These are phyloP conservation scores for Aphanoascus verrucosus DNA, from an alignment of 2,329 filamentous ascomycete genomes.

Conservation along the genomic window DNA sequence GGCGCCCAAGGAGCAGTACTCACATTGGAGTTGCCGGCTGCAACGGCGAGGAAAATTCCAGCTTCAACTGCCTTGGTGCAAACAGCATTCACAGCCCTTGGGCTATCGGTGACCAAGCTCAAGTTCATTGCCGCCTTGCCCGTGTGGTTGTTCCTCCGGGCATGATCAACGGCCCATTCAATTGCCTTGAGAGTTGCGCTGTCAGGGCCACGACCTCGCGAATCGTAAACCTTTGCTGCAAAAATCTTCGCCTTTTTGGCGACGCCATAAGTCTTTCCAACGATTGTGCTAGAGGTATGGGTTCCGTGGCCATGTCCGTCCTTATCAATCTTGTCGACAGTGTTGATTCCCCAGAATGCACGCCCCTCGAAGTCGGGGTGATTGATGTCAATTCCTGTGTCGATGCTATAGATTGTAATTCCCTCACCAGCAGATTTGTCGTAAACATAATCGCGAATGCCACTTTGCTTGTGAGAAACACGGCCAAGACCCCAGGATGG, in stretches of 20 bases:
- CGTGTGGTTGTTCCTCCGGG: slow-evolving; percentile 22
- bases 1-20: neutral
- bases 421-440: slow-evolving; percentile 29
- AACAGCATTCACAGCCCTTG: slow-evolving; percentile 30
- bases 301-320: slow-evolving; percentile 31
- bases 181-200: slow-evolving; percentile 43
- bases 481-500: slow-evolving; percentile 30
- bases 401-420: slow-evolving; percentile 29
- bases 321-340: slow-evolving; percentile 18
- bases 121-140: slow-evolving; percentile 27
- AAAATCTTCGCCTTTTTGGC: slow-evolving; percentile 30
- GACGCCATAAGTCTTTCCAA: slow-evolving; percentile 28
- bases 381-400: slow-evolving; percentile 29
- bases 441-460: slow-evolving; percentile 26
- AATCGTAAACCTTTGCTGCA: slow-evolving; percentile 42
- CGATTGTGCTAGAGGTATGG: slow-evolving; percentile 31
- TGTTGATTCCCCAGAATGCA: slow-evolving; percentile 28
- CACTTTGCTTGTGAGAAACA: slow-evolving; percentile 23
- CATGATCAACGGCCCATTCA: slow-evolving; percentile 29
- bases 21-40: slow-evolving; percentile 32
- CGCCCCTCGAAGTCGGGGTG: slow-evolving; percentile 31
- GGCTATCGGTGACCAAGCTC: slow-evolving; percentile 29
- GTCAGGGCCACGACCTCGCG: slow-evolving; percentile 36
- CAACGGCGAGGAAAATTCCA: slow-evolving; percentile 34
- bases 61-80: slow-evolving; percentile 27